Evolutionary conservation across 495 filamentous ascomycete species (phyloP).

Genomic region (Annulohypoxylon moriforme): DNA sequence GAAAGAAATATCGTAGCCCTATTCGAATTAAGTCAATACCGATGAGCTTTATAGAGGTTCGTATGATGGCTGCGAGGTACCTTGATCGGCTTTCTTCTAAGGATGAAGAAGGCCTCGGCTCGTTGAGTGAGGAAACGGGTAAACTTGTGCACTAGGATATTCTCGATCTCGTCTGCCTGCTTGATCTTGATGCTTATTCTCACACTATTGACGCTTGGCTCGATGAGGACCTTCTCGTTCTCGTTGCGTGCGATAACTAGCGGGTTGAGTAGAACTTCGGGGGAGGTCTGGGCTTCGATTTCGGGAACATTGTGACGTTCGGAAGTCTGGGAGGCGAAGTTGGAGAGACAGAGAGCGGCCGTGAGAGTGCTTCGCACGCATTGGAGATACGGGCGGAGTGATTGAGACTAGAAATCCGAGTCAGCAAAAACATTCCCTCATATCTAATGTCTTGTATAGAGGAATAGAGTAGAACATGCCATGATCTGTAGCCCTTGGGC

Average conservation of each 20-base stretch:
- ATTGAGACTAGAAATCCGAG: slow-evolving; percentile 84
- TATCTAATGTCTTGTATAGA: neutral
- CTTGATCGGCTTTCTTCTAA: slow-evolving; percentile 94
- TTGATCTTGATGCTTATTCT: slow-evolving; percentile 98
- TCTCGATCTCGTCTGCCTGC: slow-evolving; percentile 98
- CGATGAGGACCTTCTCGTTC: slow-evolving; percentile 92
- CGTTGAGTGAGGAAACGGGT: slow-evolving; percentile 95
- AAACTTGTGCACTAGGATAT: slow-evolving; percentile 97
- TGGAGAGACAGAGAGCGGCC: slow-evolving; percentile 91
- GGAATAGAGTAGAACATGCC: slow-evolving; percentile 24
- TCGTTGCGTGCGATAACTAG: slow-evolving; percentile 90
- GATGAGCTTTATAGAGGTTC: neutral
- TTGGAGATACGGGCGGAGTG: slow-evolving; percentile 95
- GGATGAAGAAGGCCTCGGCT: slow-evolving; percentile 97
- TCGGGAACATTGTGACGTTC: slow-evolving; percentile 98
- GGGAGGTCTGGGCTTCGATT: slow-evolving; percentile 90
- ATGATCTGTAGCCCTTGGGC: slow-evolving; percentile 26
- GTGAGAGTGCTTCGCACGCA: slow-evolving; percentile 94
- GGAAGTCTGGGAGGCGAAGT: slow-evolving; percentile 96
- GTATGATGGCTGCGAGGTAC: slow-evolving; percentile 57
- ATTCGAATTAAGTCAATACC: slow-evolving; percentile 7
- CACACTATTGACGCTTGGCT: slow-evolving; percentile 95
- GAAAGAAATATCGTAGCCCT: slow-evolving; percentile 99
- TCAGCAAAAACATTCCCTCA: slow-evolving; percentile 15
- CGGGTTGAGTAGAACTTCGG: slow-evolving; percentile 94